Evolutionary conservation across 108 stramenopile genomes (phyloP), one percentile per base, ranked within the genome.

Genomic region (Nitzschia palea): DNA sequence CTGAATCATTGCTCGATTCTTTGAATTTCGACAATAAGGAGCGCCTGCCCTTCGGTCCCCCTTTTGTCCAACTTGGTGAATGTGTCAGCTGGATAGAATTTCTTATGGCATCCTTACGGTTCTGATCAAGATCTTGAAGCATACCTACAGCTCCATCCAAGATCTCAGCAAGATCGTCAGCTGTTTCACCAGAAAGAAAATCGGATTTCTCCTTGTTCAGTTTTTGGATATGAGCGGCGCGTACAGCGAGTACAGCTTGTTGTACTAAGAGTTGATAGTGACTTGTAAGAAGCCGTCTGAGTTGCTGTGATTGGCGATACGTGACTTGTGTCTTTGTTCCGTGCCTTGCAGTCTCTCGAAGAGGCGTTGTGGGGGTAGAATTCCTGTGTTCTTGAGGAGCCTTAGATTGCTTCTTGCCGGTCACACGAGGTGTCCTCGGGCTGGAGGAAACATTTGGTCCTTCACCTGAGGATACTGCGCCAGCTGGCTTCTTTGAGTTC

Each of bases 91-190:
- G 93, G 20, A 94, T 82, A 35, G 81, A 78, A 47, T 81, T 79
- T 22, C 89, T 78, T 50, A 94, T 89, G 18, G 88, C 88, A 81
- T 94, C 89, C 77, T 89, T 91, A 53, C 89, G 88, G 59, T 91
- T 84, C 77, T 93, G 86, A 74, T 91, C 89, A 51, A 94, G 73
- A 79, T 94, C 93, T 67, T 94, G 93, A 34, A 94, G 59, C 90
- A 94, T 89, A 31, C 86, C 85, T 18, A 91, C 89, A 15, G 93
- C 86, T 14, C 82, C 74, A 64, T 94, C 89, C 28, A 94, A 68
- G 37, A 88, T 84, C 55, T 89, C 85, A 25, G 84, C 82, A 58
- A 94, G 73, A 69, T 94, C 93, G 20, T 86, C 86, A 26, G 81
- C 78, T 25, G 79, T 75, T 76, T 94, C 92, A 1, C 71, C 71